Evolutionary conservation across 371 early-diverging fungal genomes (phyloP), one percentile per base, ranked within the genome.

Genomic region (Massospora cicadina): DNA sequence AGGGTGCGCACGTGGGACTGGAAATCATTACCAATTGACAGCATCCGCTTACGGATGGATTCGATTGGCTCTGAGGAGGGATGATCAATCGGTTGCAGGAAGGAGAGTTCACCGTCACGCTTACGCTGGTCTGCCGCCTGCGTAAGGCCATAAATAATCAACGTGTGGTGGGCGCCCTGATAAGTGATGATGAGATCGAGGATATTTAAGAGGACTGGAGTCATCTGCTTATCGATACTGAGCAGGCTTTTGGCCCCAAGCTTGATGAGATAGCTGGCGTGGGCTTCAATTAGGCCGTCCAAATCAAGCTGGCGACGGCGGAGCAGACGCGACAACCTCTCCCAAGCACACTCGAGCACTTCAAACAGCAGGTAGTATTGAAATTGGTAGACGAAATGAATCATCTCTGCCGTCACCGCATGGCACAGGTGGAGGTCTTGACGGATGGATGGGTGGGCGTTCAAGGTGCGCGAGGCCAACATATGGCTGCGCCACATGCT

Each of bases 291-390:
- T 55, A 89, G 71, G 1, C 73, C 72, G 67, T 91, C 89, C 24
- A 90, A 68, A 70, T 88, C 90, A 1, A 79, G 80, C 10, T 78
- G 76, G 33, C 80, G 76, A 63, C 74, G 74, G 26, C 78, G 69
- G 23, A 90, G 77, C 54, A 79, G 73, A 23, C 75, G 77, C 7
- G 76, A 69, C 25, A 97, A 74, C 69, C 85, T 85, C 33, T 81
- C 83, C 95, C 96, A 97, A 0, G 93, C 86, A 62, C 86, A 85
- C 72, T 95, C 96, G 25, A 96, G 77, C 10, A 90, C 90, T 79
- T 90, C 90, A 68, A 87, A 90, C 53, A 83, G 70, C 7, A 86
- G 75, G 68, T 87, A 93, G 68, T 91, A 90, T 73, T 95, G 94
- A 63, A 95, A 73, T 69, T 95, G 93, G 68, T 85, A 81, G 27